Conservation (phyloP, 1,284 basidiomycete species). For the Cronartium ribicola region DNA sequence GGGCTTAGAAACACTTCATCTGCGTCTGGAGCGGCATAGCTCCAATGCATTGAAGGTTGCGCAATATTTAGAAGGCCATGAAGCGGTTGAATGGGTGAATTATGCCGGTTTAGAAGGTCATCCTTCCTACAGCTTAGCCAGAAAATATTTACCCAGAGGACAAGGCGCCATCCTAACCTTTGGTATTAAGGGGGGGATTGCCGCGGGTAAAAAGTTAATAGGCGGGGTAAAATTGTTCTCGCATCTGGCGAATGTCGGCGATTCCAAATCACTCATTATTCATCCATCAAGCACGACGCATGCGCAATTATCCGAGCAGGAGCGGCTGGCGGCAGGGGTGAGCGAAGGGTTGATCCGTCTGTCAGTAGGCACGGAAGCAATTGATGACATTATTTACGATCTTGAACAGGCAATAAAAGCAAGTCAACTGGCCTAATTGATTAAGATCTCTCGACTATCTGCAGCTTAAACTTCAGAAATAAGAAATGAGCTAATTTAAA, state of each 20-base stretch:
- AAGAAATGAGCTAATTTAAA: no score
- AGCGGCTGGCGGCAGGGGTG: constrained; percentile 82
- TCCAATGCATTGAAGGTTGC: constrained; percentile 77
- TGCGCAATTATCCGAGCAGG: constrained; percentile 95
- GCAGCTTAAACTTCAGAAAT: no score
- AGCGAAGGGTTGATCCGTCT: constrained; percentile 97
- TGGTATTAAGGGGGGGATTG: constrained; percentile 86
- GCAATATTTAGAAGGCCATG: constrained; percentile 69
- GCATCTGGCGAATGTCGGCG: constrained; percentile 95
- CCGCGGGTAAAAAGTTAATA: constrained; percentile 84
- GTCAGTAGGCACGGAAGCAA: constrained; percentile 97
- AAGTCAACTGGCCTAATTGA: no score
- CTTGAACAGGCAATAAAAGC: constrained; percentile 84
- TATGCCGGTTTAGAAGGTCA: constrained; percentile 86
- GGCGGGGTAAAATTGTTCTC: constrained; percentile 91
- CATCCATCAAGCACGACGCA: no score
- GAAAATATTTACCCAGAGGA: constrained; percentile 81
- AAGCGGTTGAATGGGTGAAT: constrained; percentile 84
- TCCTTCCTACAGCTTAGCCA: no score
- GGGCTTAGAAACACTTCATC: constrained; percentile 91
- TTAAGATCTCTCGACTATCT: no score
- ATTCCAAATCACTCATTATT: constrained; percentile 96
- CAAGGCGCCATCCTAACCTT: constrained; percentile 93
- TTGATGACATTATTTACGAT: constrained; percentile 86
- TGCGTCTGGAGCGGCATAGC: constrained; percentile 95